phyloP scores from a whole-genome alignment of 805 yeast genomes.

The Geotrichum ghanense region DNA sequence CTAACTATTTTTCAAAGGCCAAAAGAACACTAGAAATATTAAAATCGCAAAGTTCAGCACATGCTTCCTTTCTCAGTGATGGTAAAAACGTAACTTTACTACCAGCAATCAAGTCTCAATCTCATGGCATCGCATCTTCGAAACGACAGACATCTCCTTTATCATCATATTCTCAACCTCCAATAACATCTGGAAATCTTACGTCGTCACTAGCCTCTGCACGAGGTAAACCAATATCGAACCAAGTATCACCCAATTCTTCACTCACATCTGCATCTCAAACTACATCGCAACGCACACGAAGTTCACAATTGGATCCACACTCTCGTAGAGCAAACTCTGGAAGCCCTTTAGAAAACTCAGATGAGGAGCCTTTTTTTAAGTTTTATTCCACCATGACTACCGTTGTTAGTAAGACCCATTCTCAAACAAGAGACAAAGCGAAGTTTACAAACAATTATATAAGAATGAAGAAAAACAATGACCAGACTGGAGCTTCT shows the following conservation, averaged over 20 bases:
- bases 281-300: not conserved
- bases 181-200: constrained; percentile 8
- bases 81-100: constrained; percentile 8
- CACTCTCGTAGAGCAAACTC: not conserved
- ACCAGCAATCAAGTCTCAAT: constrained; percentile 5
- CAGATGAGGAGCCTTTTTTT: constrained; percentile 18
- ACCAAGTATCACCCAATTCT: constrained; percentile 2
- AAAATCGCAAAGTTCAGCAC: constrained; percentile 20
- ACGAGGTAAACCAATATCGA: constrained; percentile 15
- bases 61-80: constrained; percentile 23
- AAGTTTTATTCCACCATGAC: constrained; percentile 15
- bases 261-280: not conserved
- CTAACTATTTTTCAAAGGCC: constrained; percentile 11
- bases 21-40: constrained; percentile 22
- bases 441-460: constrained; percentile 4
- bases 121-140: constrained; percentile 2
- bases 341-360: not conserved
- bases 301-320: not conserved
- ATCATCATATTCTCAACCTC: not conserved
- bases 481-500: constrained; percentile 8
- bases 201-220: constrained; percentile 20
- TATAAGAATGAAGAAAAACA: not conserved
- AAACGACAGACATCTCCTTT: constrained; percentile 5
- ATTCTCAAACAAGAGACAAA: constrained; percentile 10
- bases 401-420: constrained; percentile 9